Percentiles rank a stretch among this genome's conserved stretches.
phyloP scores from a whole-genome alignment of 2,329 filamentous ascomycete genomes.

The Arthrobotrys sphaeroides region DNA sequence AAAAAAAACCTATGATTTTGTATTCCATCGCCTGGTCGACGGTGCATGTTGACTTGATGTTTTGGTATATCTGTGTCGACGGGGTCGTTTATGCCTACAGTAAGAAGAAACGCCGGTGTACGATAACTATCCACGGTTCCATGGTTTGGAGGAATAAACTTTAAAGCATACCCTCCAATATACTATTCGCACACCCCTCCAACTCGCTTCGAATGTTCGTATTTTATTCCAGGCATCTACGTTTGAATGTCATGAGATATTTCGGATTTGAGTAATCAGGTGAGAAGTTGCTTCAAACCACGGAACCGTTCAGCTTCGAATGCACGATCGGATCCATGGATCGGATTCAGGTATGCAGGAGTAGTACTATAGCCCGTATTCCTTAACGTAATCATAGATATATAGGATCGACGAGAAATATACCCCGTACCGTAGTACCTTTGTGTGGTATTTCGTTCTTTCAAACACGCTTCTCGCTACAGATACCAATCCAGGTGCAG shows the following conservation, averaged over 20 bases:
- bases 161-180: background rate
- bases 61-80: conserved; percentile 2
- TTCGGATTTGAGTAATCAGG: conserved; percentile 35
- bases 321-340: background rate
- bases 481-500: background rate
- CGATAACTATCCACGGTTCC: conserved; percentile 5
- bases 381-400: background rate
- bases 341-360: background rate
- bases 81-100: background rate
- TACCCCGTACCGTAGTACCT: background rate
- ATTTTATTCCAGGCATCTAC: conserved; percentile 15
- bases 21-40: conserved; percentile 5
- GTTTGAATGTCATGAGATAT: background rate
- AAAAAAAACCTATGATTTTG: conserved; percentile 2
- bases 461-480: conserved; percentile 6
- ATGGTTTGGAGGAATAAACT: conserved; percentile 2
- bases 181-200: background rate
- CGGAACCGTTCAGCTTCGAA: conserved; percentile 10
- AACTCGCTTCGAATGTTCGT: conserved; percentile 10
- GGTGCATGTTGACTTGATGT: conserved; percentile 4
- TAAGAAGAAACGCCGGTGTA: background rate
- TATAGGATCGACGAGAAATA: background rate
- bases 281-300: conserved; percentile 41
- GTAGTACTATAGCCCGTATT: background rate
- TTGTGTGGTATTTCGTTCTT: background rate